Conservation (phyloP, 345 rosid species). For the Crucihimalaya himalaica region DNA sequence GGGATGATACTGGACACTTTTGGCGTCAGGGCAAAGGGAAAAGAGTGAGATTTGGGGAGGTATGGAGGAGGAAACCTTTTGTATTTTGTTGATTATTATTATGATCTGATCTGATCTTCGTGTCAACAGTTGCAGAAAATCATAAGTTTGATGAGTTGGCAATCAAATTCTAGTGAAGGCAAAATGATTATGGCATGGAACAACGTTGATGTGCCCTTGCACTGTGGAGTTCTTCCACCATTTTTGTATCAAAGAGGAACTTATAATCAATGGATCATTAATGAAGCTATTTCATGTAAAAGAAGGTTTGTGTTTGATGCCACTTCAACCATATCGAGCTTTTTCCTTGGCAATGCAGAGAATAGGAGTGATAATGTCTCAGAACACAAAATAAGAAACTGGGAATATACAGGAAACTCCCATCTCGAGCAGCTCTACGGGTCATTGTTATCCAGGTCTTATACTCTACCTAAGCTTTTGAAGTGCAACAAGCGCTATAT, state of each 20-base stretch:
- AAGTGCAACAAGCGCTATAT: constrained; percentile 56
- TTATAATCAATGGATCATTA: constrained; percentile 67
- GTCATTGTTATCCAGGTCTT: constrained; percentile 53
- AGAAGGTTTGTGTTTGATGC: constrained; percentile 81
- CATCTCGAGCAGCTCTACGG: constrained; percentile 70
- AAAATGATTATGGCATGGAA: constrained; percentile 83
- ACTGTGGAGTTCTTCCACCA: constrained; percentile 81
- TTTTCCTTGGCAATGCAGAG: constrained; percentile 41
- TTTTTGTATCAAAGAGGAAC: constrained; percentile 74
- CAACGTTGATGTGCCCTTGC: constrained; percentile 52
- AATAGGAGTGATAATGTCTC: constrained; percentile 24
- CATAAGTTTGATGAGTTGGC: constrained; percentile 37
- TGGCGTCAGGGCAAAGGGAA: constrained; percentile 61
- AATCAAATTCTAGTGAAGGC: constrained; percentile 47
- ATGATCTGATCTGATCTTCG: constrained; percentile 11
- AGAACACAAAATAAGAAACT: constrained; percentile 46
- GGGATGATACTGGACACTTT: constrained; percentile 54
- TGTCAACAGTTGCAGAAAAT: constrained; percentile 74
- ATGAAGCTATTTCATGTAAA: constrained; percentile 63
- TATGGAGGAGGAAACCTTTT: constrained; percentile 43
- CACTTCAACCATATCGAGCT: constrained; percentile 60
- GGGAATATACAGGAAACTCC: constrained; percentile 79
- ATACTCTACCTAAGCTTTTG: constrained; percentile 53
- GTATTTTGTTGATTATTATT: not conserved
- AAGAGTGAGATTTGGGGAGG: constrained; percentile 58